Conservation (phyloP, 345 rosid genomes). For the Citrus reticulata region DNA sequence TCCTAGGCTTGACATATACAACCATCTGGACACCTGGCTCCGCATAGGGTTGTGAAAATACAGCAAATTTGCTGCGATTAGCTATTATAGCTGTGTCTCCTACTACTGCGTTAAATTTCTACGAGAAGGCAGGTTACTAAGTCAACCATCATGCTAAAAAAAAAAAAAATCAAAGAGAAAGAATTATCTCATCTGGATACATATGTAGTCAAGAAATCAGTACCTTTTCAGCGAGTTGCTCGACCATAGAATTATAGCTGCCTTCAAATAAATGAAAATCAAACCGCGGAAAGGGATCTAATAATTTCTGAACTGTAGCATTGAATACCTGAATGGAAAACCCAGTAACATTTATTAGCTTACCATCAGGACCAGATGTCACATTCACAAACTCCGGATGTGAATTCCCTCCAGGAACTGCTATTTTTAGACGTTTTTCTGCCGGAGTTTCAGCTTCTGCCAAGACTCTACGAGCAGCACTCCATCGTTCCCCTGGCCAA, state of each 20-base stretch:
- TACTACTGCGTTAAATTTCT: conserved; percentile 21
- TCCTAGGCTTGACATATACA: background rate
- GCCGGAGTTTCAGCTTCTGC: no score
- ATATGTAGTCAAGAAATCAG: background rate
- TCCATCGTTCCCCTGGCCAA: no score
- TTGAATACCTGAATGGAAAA: conserved; percentile 19
- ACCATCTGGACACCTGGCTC: conserved; percentile 21
- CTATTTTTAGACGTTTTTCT: no score
- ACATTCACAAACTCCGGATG: no score
- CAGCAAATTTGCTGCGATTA: conserved; percentile 7
- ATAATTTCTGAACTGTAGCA: background rate
- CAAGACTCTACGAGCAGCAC: no score
- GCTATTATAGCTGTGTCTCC: conserved; percentile 25
- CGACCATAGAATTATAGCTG: conserved; percentile 18
- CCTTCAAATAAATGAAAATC: conserved; percentile 9
- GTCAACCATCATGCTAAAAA: no score
- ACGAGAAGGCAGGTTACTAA: no score
- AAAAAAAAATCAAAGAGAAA: background rate
- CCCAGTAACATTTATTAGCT: conserved; percentile 3
- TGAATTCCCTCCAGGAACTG: no score
- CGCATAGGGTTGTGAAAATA: conserved; percentile 28
- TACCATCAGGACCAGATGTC: no score
- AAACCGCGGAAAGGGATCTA: background rate
- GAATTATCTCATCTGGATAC: no score
- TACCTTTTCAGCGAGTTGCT: conserved; percentile 9